Evolutionary conservation across 2,329 filamentous ascomycete species (phyloP), one percentile per base, ranked within the genome.

Genomic region (Colletotrichum sp.): DNA sequence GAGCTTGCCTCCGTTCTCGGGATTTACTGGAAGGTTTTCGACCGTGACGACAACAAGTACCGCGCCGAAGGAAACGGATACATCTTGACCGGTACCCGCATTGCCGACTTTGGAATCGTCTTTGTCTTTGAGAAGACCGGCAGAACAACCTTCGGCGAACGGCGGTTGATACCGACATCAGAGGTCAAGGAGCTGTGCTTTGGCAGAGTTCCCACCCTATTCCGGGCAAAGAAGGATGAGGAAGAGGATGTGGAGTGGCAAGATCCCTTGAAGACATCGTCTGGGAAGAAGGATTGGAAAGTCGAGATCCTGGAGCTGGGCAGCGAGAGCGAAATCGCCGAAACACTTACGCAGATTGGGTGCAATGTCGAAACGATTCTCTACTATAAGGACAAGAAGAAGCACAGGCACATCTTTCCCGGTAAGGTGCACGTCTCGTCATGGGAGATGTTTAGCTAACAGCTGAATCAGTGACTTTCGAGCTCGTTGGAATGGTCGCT

Each of bases 21-120:
- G 2, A 79, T 87, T 4, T 81, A 87, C 69, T 87, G 86, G 86
- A 86, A 82, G 52, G 81, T 82, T 1, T 87, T 87, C 39, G 83
- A 86, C 26, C 80, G 82, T 4, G 80, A 79, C 13, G 77, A 79
- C 4, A 83, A 86, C 77, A 82, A 83, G 21, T 81, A 86, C 5
- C 82, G 81, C 6, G 84, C 84, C 0, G 82, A 85, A 24, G 84
- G 84, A 0, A 85, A 85, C 65, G 84, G 84, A 0, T 84, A 81
- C 71, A 81, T 83, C n/a, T 39, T 85, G 0, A 80, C 79, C 3
- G 83, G 84, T 2, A 79, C 81, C 2, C 79, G 81, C 14, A 77
- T 81, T 1, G 72, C 79, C 4, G 83, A 84, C 1, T 79, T 87
- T 1, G 86, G 86, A 1, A 80, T 87, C 5, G 83, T 85, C 55